A percentile compares a stretch with the other conserved stretches of the same genome.
These are phyloP conservation scores for Apiospora kogelbergensis DNA, from an alignment of 2,329 filamentous ascomycete genomes.

Conservation along the genomic window DNA sequence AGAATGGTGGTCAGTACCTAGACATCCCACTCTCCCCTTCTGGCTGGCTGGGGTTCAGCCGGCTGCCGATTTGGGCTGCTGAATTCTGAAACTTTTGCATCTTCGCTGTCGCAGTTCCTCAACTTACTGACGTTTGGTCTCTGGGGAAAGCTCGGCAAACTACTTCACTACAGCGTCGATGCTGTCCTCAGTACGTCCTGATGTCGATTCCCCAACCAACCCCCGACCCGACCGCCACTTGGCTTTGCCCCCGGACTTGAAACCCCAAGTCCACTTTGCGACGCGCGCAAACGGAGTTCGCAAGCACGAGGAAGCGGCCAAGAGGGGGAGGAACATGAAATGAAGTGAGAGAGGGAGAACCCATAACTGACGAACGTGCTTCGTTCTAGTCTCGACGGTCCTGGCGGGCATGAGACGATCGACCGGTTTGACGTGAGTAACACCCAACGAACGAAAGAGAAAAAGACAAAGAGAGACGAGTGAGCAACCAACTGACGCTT, in stretches of 20 bases:
- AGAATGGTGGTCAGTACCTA: conserved; percentile 1
- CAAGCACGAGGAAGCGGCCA: too few relatives aligned
- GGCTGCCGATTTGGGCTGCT: conserved; percentile 6
- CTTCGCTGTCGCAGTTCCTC: conserved; percentile 49
- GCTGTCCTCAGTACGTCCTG: conserved; percentile 76
- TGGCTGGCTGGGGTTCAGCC: background rate
- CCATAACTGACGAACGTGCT: conserved; percentile 13
- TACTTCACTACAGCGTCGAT: conserved; percentile 95
- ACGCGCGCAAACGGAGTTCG: background rate
- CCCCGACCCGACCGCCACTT: background rate
- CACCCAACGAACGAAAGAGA: conserved; percentile 12
- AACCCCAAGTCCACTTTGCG: background rate
- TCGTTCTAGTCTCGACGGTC: conserved; percentile 78
- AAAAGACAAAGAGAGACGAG: background rate
- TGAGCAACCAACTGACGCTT: conserved; percentile 40
- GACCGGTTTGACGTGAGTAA: conserved; percentile 92
- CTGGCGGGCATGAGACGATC: conserved; percentile 96
- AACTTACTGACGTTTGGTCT: conserved; percentile 69
- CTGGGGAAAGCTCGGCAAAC: conserved; percentile 80
- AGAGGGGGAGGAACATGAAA: too few relatives aligned
- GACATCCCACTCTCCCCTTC: background rate
- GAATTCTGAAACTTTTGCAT: conserved; percentile 41
- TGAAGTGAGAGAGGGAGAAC: background rate
- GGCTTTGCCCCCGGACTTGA: background rate
- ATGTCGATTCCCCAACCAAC: background rate